Base-by-base conservation (phyloP, 1,284 basidiomycete species). In the Bjerkandera adusta region DNA sequence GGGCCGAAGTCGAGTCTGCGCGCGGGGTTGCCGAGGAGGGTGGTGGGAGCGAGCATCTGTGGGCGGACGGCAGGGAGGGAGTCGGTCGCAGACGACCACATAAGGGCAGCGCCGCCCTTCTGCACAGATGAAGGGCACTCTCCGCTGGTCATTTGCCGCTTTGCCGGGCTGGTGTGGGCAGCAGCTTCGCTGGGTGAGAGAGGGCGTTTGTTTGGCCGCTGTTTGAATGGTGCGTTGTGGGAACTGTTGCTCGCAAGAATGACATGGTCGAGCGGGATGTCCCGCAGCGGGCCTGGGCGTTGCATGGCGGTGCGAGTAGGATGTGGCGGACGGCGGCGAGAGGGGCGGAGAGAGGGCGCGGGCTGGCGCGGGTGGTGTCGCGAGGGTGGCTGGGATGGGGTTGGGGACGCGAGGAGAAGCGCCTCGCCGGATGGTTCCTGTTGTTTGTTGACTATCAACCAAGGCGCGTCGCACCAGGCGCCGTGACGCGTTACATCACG, bases 111-210 rank as follows among this genome's bases (percentile, higher is more conserved):
- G 13, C 12, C 11, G n/a, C 30, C 13, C 4, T 22, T 43, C n/a
- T 16, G 15, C 21, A 26, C 15, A 10, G 41, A 15, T n/a, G 12
- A 20, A 22, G 29, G 22, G 26, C 20, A 20, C 4, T 34, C 30
- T 6, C 16, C n/a, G 30, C n/a, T 10, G 13, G 26, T 16, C 15
- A 43, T 32, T 18, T 43, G 41, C 30, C 85, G 78, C 61, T 89
- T 89, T 21, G 79, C 71, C 21, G 85, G 83, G 54, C n/a, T n/a
- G n/a, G 74, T 83, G 52, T 75, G 71, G 38, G 73, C 62, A 18
- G 58, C 63, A n/a, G 71, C 67, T 24, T 58, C 64, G 32, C 68
- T 70, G 1, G 80, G 81, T 37, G 79, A 83, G 54, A 73, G 67
- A 36, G 78, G 74, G 29, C 79, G 76, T 65, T 85, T 77, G 59